These are phyloP conservation scores for Fusarium camptoceras DNA, from an alignment of 2,329 filamentous ascomycete species.

Conservation along the genomic window DNA sequence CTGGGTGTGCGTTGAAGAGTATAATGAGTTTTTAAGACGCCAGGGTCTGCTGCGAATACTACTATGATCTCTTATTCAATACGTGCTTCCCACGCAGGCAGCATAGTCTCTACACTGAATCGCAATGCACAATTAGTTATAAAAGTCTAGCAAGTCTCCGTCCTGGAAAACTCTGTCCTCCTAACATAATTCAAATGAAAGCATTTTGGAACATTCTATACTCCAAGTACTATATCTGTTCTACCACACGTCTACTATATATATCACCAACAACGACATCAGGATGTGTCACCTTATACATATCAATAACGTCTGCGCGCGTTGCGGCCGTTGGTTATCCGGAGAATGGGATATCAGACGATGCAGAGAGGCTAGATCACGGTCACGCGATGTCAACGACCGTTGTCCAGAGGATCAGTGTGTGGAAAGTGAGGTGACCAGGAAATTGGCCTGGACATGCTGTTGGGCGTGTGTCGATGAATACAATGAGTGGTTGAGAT, in stretches of 20 bases:
- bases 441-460: background rate
- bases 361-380: background rate
- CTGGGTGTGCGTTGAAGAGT: too few species aligned
- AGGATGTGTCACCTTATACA: background rate
- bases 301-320: background rate
- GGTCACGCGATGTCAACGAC: background rate
- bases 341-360: background rate
- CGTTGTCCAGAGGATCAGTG: background rate
- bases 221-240: background rate
- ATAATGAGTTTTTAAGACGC: too few species aligned
- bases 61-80: background rate
- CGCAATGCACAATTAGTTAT: background rate
- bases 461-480: background rate
- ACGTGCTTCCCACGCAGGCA: background rate
- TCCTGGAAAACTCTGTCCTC: accelerated
- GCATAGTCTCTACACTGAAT: background rate
- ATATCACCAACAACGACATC: too few species aligned
- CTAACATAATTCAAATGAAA: background rate
- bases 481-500: background rate
- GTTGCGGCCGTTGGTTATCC: background rate
- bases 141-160: background rate
- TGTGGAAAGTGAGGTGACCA: background rate
- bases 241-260: background rate
- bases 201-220: background rate
- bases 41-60: background rate